phyloP scores from a whole-genome alignment of 805 yeast genomes.

The Kluyveromyces siamensis region DNA sequence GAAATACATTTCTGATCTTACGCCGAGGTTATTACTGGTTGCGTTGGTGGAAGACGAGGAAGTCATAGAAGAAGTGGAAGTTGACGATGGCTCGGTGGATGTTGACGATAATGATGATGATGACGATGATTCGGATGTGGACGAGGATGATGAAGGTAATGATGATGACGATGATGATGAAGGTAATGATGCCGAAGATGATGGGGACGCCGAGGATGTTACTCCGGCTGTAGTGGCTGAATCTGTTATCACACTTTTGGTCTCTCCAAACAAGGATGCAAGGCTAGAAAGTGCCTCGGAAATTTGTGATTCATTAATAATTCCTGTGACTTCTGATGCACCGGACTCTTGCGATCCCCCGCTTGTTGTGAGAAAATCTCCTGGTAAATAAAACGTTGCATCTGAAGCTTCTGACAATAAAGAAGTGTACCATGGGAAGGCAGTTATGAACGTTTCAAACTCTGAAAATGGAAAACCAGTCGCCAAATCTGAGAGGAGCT shows the following conservation, averaged over 20 bases:
- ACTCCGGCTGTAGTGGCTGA: background rate
- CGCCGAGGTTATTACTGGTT: background rate
- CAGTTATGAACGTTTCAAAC: constrained; percentile 29
- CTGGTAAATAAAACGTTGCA: constrained; percentile 20
- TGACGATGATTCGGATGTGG: background rate
- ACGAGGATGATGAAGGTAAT: background rate
- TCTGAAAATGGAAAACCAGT: constrained; percentile 29
- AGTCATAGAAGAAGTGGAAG: background rate
- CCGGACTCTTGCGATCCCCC: background rate
- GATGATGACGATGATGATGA: background rate
- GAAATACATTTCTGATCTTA: background rate
- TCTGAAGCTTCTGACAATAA: constrained; percentile 12
- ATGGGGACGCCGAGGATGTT: background rate
- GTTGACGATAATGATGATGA: background rate
- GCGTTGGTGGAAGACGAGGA: background rate
- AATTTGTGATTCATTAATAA: background rate
- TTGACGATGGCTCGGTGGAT: background rate
- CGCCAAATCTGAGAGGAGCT: constrained; percentile 21
- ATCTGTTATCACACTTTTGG: background rate
- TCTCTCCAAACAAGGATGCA: background rate
- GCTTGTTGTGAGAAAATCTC: constrained; percentile 11
- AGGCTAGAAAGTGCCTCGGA: background rate
- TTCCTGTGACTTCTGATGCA: background rate
- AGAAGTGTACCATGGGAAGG: constrained; percentile 26
- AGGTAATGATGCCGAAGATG: background rate